These are phyloP conservation scores for Tuber melanosporum DNA, from an alignment of 495 filamentous ascomycete species.

Conservation along the genomic window DNA sequence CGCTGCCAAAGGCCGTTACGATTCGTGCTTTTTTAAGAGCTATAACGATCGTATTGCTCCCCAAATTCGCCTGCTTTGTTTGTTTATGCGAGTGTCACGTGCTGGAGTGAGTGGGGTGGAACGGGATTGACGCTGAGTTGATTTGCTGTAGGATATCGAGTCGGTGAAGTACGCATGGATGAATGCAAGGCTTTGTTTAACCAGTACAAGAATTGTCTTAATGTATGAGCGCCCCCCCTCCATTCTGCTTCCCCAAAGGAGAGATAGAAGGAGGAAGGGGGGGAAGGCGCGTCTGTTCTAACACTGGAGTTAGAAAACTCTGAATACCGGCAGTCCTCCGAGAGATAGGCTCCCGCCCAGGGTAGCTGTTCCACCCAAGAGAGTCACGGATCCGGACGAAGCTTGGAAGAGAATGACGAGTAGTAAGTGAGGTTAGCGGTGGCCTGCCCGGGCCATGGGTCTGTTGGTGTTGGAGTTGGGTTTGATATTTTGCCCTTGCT, in stretches of 20 bases:
- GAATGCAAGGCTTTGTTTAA: constrained; percentile 30
- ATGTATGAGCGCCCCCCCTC: constrained; percentile 4
- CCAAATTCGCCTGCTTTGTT: neutral
- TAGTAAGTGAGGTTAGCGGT: neutral
- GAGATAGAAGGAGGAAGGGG: neutral
- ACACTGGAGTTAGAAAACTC: neutral
- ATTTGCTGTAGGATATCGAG: constrained; percentile 21
- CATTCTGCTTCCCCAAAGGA: neutral
- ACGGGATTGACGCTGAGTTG: constrained; percentile 6
- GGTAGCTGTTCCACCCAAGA: neutral
- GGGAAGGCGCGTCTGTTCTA: neutral
- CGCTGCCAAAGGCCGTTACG: constrained; percentile 24
- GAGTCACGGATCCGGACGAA: neutral
- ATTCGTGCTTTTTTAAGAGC: constrained; percentile 36
- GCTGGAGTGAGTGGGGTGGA: neutral
- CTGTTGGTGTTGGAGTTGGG: neutral
- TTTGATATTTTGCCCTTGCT: neutral
- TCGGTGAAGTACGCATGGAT: constrained; percentile 27
- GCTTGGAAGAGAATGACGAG: constrained; percentile 3
- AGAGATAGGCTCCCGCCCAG: neutral
- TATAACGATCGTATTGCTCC: constrained; percentile 26
- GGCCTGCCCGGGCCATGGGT: neutral
- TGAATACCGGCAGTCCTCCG: neutral
- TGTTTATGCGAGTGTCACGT: neutral
- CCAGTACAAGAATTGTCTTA: constrained; percentile 29